phyloP scores from a whole-genome alignment of 108 stramenopile species.

The Parietichytrium sp. region DNA sequence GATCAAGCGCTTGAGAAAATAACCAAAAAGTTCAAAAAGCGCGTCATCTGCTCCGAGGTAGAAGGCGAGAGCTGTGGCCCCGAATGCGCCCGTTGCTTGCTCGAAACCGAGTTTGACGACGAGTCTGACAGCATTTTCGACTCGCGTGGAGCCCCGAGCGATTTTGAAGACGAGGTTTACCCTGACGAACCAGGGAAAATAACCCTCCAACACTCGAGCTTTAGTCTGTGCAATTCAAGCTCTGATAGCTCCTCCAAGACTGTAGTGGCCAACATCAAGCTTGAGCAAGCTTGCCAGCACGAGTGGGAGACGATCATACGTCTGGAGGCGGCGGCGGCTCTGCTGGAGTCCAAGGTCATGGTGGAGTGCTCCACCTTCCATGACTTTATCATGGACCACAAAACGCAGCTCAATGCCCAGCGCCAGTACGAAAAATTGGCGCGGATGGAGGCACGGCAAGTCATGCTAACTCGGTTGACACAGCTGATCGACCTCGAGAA shows the following conservation, averaged over 20 bases:
- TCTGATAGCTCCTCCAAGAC: too few relatives aligned
- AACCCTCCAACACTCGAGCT: too few relatives aligned
- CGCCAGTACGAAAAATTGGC: conserved; percentile 20
- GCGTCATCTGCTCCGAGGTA: conserved; percentile 3
- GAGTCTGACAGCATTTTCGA: neutral
- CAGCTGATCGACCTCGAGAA: conserved; percentile 24
- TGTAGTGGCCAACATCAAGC: neutral
- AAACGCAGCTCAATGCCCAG: neutral
- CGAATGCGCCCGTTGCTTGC: neutral
- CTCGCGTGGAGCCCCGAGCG: neutral
- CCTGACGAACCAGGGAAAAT: too few relatives aligned
- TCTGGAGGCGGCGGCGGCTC: neutral
- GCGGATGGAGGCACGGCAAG: neutral
- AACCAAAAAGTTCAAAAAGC: conserved; percentile 30
- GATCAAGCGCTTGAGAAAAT: neutral
- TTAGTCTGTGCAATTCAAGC: too few relatives aligned
- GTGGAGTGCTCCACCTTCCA: neutral
- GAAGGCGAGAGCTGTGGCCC: neutral
- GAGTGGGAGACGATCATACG: conserved; percentile 1
- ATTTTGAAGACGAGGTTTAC: neutral
- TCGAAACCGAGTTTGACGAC: neutral
- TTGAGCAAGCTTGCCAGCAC: neutral
- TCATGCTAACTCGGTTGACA: conserved; percentile 4
- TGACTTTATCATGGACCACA: neutral
- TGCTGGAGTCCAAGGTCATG: neutral